phyloP scores from a whole-genome alignment of 1,284 basidiomycete genomes.

The Irpex sp. region DNA sequence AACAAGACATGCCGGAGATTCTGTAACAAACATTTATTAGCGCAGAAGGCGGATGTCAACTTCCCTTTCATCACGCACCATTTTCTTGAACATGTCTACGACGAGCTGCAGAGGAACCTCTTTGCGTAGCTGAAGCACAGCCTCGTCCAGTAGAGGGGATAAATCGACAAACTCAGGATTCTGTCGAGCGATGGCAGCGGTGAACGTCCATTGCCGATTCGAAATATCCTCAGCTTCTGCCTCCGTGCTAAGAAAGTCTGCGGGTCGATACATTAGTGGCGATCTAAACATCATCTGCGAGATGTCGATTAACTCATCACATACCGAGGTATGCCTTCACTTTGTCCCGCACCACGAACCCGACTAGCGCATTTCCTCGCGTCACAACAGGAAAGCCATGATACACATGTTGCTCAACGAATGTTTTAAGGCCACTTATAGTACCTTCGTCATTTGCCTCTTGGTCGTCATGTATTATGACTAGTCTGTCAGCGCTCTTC shows the following conservation, averaged over 20 bases:
- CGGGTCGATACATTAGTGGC: neutral
- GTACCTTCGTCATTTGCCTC: conserved; percentile 23
- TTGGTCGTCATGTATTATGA: conserved; percentile 48
- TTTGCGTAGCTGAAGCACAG: conserved; percentile 59
- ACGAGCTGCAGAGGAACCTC: conserved; percentile 69
- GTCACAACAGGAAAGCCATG: conserved; percentile 64
- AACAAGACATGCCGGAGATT: conserved; percentile 68
- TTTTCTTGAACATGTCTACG: conserved; percentile 69
- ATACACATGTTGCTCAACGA: conserved; percentile 43
- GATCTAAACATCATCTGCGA: neutral
- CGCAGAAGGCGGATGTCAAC: neutral
- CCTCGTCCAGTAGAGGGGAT: conserved; percentile 50
- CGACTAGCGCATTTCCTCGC: conserved; percentile 43
- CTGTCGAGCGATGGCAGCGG: conserved; percentile 11
- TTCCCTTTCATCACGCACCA: conserved; percentile 37
- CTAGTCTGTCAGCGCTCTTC: conserved; percentile 48
- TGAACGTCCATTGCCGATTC: conserved; percentile 37
- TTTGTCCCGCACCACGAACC: conserved; percentile 57
- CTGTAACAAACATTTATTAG: conserved; percentile 30
- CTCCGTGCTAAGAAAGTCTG: conserved; percentile 28
- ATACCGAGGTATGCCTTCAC: conserved; percentile 48
- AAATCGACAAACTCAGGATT: conserved; percentile 39
- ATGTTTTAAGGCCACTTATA: conserved; percentile 46
- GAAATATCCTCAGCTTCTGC: conserved; percentile 19
- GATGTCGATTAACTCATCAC: conserved; percentile 13